Evolutionary conservation across 2,329 filamentous ascomycete genomes (phyloP).

Genomic region (Malbranchea zuffiana): DNA sequence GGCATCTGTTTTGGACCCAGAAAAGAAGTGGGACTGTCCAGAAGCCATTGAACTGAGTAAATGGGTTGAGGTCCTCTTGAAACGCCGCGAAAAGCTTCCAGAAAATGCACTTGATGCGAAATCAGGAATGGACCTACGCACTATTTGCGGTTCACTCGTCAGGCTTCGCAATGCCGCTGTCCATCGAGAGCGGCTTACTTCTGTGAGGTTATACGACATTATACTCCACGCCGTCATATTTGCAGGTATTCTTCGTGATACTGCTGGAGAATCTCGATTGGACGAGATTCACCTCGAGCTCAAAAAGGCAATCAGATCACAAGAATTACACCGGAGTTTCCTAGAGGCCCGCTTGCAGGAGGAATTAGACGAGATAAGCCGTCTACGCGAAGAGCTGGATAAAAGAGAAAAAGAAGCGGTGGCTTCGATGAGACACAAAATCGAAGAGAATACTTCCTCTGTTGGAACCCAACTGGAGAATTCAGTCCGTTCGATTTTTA

Average conservation of each 20-base stretch:
- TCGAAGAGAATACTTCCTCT: neutral
- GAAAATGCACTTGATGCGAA: constrained; percentile 16
- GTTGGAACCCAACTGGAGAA: constrained; percentile 5
- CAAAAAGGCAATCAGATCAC: constrained; percentile 17
- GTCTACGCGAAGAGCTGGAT: constrained; percentile 6
- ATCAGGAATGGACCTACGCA: constrained; percentile 11
- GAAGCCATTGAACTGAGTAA: constrained; percentile 30
- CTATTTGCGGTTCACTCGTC: constrained; percentile 19
- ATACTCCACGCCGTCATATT: constrained; percentile 22
- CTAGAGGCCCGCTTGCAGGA: constrained; percentile 3
- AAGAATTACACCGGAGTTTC: constrained; percentile 8
- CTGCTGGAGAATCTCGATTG: constrained; percentile 4
- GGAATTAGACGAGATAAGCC: constrained; percentile 5
- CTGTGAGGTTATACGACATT: constrained; percentile 20
- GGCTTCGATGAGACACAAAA: constrained; percentile 1
- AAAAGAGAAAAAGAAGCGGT: constrained; percentile 5
- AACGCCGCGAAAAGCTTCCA: constrained; percentile 19
- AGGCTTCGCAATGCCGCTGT: constrained; percentile 26
- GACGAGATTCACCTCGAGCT: constrained; percentile 20
- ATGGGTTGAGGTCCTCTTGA: constrained; percentile 23
- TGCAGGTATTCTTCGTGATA: constrained; percentile 22
- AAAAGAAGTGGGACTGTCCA: constrained; percentile 25
- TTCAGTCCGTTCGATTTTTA: constrained; percentile 2
- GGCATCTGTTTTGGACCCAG: constrained; percentile 22
- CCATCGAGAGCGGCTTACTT: constrained; percentile 22